Evolutionary conservation across 768 basidiomycete species (phyloP), one percentile per base, ranked within the genome.

Genomic region (Tulasnella sp.): DNA sequence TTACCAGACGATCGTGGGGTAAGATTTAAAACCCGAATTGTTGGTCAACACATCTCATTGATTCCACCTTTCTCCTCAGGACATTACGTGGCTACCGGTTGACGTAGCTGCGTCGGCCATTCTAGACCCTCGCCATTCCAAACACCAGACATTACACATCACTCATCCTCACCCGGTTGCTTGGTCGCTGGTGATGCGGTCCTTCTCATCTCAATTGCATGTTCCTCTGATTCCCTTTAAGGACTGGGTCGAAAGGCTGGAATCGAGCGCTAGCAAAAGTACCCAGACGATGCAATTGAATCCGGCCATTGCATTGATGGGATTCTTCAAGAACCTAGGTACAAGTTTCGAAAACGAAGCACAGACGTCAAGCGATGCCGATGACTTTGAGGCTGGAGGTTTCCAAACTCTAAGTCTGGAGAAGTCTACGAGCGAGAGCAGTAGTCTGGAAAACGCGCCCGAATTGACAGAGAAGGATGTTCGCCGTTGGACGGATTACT

Each of bases 81-180:
- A n/a, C n/a, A 63, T 70, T 15, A 65, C 67, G 10, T 70, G 69
- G 69, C 65, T 70, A 11, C 64, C 67, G 1, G 60, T 67, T 17
- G 59, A 67, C 7, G 63, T 64, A 27, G 68, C 67, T 1, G 69
- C 69, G 1, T 32, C 64, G 2, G 64, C 67, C 1, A 60, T 70
- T 43, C 52, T 68, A 41, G 69, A 70, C 54, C 63, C 70, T 59
- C 45, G 65, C 11, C 54, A 65, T 7, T 29, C 69, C 13, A 51
- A 60, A 21, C 17, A 47, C 7, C 58, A 58, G 29, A 64, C 61
- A 1, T 38, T 65, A 4, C 66, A 69, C 38, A 32, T 69, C 53
- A 63, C 61, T 3, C 64, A 69, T 29, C 64, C 69, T 11, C 64
- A 62, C 27, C 61, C 66, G 7, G 63, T 67, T 10, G 38, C 67